Conservation (phyloP, 148 eudicot species). For the Rhododendron williamsianum region DNA sequence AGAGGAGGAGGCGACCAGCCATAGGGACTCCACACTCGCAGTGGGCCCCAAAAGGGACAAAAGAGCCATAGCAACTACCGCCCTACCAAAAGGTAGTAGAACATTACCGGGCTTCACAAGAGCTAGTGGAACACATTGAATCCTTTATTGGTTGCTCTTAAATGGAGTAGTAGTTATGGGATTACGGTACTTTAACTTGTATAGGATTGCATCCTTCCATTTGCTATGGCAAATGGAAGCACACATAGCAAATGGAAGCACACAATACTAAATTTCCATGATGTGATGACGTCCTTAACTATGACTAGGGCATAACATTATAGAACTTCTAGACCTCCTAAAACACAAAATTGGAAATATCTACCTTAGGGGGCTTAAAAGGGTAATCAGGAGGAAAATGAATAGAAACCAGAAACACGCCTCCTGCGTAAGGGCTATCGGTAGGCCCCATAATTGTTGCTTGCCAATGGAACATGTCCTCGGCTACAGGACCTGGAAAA, state of each 20-base stretch:
- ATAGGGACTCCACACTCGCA: no score
- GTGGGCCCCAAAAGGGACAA: no score
- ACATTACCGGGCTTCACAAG: no score
- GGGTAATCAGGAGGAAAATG: constrained; percentile 41
- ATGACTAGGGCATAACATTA: no score
- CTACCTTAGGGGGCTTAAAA: constrained; percentile 42
- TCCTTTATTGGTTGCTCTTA: background rate
- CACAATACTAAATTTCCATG: background rate
- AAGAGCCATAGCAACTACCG: no score
- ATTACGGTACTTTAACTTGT: background rate
- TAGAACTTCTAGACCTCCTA: background rate
- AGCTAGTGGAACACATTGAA: background rate
- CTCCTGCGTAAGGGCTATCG: constrained; percentile 39
- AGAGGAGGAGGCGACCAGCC: no score
- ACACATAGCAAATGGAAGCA: no score
- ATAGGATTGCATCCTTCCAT: background rate
- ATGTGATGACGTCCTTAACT: background rate
- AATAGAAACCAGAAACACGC: constrained; percentile 35
- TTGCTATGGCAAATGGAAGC: background rate
- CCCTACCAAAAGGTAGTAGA: no score
- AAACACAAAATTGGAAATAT: background rate
- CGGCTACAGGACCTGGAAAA: constrained; percentile 34
- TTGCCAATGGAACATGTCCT: constrained; percentile 40
- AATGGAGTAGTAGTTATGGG: no score
- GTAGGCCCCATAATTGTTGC: constrained; percentile 39